These are phyloP conservation scores for Akanthomyces muscarius DNA, from an alignment of 2,329 filamentous ascomycete genomes.

Conservation along the genomic window DNA sequence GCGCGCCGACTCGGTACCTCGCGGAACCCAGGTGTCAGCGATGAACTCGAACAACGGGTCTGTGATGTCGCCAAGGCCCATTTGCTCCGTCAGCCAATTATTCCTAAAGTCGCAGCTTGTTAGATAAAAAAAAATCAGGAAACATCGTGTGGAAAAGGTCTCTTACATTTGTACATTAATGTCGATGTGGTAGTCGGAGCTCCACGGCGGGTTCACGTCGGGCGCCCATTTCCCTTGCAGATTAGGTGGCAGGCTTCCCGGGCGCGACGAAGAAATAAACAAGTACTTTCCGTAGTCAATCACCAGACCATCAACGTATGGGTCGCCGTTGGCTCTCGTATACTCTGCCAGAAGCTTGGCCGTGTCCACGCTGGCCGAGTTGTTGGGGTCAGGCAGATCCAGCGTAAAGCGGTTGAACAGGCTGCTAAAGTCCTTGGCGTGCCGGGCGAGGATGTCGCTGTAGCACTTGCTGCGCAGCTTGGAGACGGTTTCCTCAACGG, in stretches of 20 bases:
- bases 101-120: constrained; percentile 36
- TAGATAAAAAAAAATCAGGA: not conserved
- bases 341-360: constrained; percentile 13
- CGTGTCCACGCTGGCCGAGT: constrained; percentile 38
- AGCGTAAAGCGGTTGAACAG: constrained; percentile 39
- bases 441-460: constrained; percentile 18
- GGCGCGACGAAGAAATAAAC: constrained; percentile 50
- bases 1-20: constrained; percentile 49
- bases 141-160: no score
- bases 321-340: not conserved
- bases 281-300: constrained; percentile 10
- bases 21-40: constrained; percentile 47
- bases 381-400: constrained; percentile 40
- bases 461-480: not conserved
- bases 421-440: constrained; percentile 39
- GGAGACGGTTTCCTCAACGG: not conserved
- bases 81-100: constrained; percentile 53
- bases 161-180: constrained; percentile 53
- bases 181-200: constrained; percentile 53
- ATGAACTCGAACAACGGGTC: constrained; percentile 50
- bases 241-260: constrained; percentile 50
- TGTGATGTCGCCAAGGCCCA: constrained; percentile 44
- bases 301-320: constrained; percentile 2
- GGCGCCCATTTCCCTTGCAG: constrained; percentile 55
- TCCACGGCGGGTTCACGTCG: constrained; percentile 38